Percentiles rank a stretch among this genome's conserved stretches.
These are phyloP conservation scores for Backusella luteola DNA, from an alignment of 192 early-diverging fungal genomes.

Conservation along the genomic window DNA sequence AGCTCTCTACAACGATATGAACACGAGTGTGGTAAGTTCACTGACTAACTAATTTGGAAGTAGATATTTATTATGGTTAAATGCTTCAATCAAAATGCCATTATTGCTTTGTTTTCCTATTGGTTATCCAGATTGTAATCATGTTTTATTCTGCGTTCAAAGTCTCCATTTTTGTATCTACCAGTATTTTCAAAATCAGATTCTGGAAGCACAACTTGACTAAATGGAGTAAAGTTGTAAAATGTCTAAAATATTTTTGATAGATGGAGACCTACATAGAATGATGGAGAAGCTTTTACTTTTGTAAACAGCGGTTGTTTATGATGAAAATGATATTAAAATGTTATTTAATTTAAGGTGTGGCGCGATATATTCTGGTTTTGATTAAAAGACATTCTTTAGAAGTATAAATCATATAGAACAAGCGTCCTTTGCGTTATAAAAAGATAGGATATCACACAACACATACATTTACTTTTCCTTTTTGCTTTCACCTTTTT, in stretches of 20 bases:
- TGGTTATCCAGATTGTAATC: background rate
- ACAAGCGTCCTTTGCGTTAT: background rate
- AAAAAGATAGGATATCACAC: background rate
- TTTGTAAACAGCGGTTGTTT: background rate
- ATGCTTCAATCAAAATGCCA: conserved; percentile 5
- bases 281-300: background rate
- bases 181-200: background rate
- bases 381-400: conserved; percentile 3
- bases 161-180: background rate
- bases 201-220: background rate
- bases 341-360: background rate
- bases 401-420: background rate
- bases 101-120: background rate
- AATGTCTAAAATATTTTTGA: background rate
- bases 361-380: background rate
- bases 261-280: background rate
- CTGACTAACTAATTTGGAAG: background rate
- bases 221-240: background rate
- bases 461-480: background rate
- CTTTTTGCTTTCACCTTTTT: background rate
- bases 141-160: background rate
- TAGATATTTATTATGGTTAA: background rate
- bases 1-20: background rate
- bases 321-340: background rate
- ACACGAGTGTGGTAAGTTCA: background rate